These are phyloP conservation scores for Lyophyllum semitale DNA, from an alignment of 768 basidiomycete genomes.

Conservation along the genomic window DNA sequence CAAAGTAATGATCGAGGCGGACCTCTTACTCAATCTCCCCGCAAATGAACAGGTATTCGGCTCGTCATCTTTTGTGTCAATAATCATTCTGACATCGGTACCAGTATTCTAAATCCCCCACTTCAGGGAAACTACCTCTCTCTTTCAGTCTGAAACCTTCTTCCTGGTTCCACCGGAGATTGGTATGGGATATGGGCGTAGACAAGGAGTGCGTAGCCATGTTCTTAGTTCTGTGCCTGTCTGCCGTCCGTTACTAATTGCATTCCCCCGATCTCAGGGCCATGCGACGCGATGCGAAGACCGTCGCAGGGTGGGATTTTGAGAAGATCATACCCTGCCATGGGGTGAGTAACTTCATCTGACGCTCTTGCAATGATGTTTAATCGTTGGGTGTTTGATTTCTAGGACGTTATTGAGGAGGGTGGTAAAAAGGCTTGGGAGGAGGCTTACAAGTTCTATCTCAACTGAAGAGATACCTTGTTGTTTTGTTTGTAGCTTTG, in stretches of 20 bases:
- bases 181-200: constrained; percentile 28
- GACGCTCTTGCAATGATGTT: not conserved
- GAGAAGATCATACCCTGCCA: constrained; percentile 71
- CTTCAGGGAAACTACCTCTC: constrained; percentile 27
- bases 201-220: constrained; percentile 33
- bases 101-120: constrained; percentile 36
- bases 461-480: constrained; percentile 7
- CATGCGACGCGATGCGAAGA: constrained; percentile 60
- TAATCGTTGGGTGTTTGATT: not conserved
- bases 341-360: constrained; percentile 27
- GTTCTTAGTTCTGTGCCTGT: not conserved
- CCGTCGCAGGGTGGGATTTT: constrained; percentile 68
- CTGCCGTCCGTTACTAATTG: not conserved
- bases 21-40: constrained; percentile 82
- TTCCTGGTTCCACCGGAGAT: constrained; percentile 25
- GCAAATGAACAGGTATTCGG: constrained; percentile 63
- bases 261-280: constrained; percentile 23
- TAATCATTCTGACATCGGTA: not conserved
- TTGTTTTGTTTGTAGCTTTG: not conserved
- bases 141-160: constrained; percentile 30
- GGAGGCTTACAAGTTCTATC: constrained; percentile 32
- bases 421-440: constrained; percentile 55
- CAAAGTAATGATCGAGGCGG: constrained; percentile 71
- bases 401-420: constrained; percentile 54
- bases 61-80: not conserved